These are phyloP conservation scores for Citrus australasica DNA, from an alignment of 345 rosid species.

Conservation along the genomic window DNA sequence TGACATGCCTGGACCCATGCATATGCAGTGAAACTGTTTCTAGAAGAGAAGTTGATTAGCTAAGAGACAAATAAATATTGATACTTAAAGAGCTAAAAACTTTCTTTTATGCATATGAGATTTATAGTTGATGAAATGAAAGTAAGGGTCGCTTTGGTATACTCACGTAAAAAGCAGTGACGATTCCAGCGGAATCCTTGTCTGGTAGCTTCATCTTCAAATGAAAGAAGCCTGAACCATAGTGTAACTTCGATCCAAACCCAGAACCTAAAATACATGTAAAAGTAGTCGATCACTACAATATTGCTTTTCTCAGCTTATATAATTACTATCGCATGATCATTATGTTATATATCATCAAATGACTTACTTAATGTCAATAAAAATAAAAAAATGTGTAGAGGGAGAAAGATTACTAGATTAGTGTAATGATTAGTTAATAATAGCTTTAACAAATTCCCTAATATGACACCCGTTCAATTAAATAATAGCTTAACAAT, in stretches of 20 bases:
- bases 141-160: no score
- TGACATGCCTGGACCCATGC: background rate
- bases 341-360: background rate
- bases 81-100: background rate
- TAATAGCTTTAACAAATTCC: no score
- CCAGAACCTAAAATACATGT: slow-evolving; percentile 37
- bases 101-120: background rate
- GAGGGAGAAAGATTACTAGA: no score
- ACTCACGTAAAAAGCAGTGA: slow-evolving; percentile 62
- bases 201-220: slow-evolving; percentile 46
- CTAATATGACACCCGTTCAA: no score
- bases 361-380: background rate
- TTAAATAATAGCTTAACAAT: no score
- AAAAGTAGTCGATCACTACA: background rate
- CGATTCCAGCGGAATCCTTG: slow-evolving; percentile 58
- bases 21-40: background rate
- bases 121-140: background rate
- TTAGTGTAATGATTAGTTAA: no score
- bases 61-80: no score
- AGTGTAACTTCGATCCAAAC: slow-evolving; percentile 44
- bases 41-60: background rate
- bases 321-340: background rate
- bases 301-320: background rate
- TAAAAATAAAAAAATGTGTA: no score
- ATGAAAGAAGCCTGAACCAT: slow-evolving; percentile 54